phyloP scores from a whole-genome alignment of 2,329 filamentous ascomycete genomes.

The Pezicula carpinea region DNA sequence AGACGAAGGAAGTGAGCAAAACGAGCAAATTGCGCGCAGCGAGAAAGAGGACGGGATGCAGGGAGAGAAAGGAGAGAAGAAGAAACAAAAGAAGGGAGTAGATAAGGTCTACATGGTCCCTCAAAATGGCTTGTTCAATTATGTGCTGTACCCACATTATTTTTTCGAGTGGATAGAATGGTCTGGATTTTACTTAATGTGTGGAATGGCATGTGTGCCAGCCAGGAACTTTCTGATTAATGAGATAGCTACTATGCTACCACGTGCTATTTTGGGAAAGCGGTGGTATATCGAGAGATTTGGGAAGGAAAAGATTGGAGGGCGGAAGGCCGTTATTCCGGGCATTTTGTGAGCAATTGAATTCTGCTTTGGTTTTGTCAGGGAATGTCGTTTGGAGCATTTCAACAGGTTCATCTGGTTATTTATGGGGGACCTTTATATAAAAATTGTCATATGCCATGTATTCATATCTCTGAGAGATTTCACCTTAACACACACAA shows the following conservation, averaged over 20 bases:
- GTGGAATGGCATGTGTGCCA: conserved; percentile 63
- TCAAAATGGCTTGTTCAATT: conserved; percentile 74
- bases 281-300: conserved; percentile 87
- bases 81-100: conserved; percentile 39
- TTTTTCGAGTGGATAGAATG: conserved; percentile 97
- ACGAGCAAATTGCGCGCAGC: conserved; percentile 18
- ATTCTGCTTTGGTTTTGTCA: no score
- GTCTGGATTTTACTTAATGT: conserved; percentile 79
- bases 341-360: conserved; percentile 29
- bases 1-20: conserved; percentile 34
- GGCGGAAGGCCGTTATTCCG: conserved; percentile 69
- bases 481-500: no score
- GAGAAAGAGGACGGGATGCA: no score
- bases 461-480: no score
- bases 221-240: conserved; percentile 81
- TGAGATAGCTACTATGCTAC: conserved; percentile 85
- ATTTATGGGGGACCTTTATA: no score
- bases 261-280: conserved; percentile 74
- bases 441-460: no score
- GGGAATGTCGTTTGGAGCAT: no score
- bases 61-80: conserved; percentile 39
- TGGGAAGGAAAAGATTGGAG: conserved; percentile 73
- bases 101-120: conserved; percentile 87
- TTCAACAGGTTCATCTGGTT: no score
- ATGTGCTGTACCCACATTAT: conserved; percentile 88